A percentile compares a stretch with the other conserved stretches of the same genome.
These are phyloP conservation scores for Mitragyna speciosa DNA, from an alignment of 257 asterid genomes.

Conservation along the genomic window DNA sequence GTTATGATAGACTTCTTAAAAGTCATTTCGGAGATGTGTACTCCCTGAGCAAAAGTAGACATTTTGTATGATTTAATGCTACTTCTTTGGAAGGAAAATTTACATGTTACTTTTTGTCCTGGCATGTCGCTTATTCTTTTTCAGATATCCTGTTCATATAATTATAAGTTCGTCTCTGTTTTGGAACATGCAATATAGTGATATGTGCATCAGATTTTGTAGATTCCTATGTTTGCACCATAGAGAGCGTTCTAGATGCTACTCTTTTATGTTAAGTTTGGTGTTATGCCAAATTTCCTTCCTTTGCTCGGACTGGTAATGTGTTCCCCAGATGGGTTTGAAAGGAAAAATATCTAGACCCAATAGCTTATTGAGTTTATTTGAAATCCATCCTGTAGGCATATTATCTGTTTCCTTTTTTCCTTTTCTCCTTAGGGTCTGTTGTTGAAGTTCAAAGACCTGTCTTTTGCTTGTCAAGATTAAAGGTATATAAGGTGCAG, in stretches of 20 bases:
- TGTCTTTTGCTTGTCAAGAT: background rate
- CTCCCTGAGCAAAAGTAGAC: background rate
- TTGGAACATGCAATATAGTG: background rate
- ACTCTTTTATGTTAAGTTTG: background rate
- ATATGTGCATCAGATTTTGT: background rate
- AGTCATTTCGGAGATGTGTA: background rate
- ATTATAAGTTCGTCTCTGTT: background rate
- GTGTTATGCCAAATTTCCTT: no score
- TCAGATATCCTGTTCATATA: background rate
- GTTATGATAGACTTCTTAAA: constrained; percentile 5
- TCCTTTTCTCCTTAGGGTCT: background rate
- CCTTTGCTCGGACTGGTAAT: background rate
- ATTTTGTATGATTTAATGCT: constrained; percentile 11
- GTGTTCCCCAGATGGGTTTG: background rate
- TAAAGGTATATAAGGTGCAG: background rate
- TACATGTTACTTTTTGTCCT: background rate
- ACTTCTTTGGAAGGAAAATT: background rate
- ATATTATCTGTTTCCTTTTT: background rate
- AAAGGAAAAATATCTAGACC: background rate
- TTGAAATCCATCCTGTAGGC: background rate
- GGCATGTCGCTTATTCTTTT: background rate
- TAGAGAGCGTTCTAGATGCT: background rate
- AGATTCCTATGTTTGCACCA: background rate
- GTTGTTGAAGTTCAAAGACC: background rate
- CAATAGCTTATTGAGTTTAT: background rate